Evolutionary conservation across 306 rosid genomes (phyloP).

Genomic region (Trifolium subterraneum): DNA sequence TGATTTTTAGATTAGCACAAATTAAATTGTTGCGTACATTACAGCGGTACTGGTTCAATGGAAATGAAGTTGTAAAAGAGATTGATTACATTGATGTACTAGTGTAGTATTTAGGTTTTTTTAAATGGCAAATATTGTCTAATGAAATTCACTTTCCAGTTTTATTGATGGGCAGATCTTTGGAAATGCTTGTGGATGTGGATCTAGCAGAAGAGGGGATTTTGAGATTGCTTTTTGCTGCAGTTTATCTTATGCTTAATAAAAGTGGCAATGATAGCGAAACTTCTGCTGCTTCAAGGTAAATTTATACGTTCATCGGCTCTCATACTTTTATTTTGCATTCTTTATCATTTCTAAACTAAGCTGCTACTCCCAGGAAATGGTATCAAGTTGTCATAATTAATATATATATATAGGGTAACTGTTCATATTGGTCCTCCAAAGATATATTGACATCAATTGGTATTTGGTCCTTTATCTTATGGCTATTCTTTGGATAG

Average conservation of each 20-base stretch:
- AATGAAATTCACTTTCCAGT: slow-evolving; percentile 61
- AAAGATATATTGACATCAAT: slow-evolving; percentile 20
- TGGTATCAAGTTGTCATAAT: slow-evolving; percentile 9
- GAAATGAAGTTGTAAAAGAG: slow-evolving; percentile 34
- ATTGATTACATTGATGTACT: slow-evolving; percentile 33
- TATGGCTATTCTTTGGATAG: slow-evolving; percentile 33
- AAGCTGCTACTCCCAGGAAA: slow-evolving; percentile 22
- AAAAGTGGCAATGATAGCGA: slow-evolving; percentile 81
- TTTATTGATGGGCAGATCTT: slow-evolving; percentile 76
- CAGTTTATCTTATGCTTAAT: slow-evolving; percentile 77
- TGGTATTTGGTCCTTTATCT: slow-evolving; percentile 20
- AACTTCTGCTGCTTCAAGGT: slow-evolving; percentile 93
- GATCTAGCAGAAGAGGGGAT: slow-evolving; percentile 89
- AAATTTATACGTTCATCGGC: slow-evolving; percentile 42
- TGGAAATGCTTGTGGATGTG: slow-evolving; percentile 92
- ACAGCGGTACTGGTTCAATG: slow-evolving; percentile 33
- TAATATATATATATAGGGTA: not conserved
- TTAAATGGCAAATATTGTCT: slow-evolving; percentile 49
- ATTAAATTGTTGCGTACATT: slow-evolving; percentile 20
- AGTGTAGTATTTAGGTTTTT: slow-evolving; percentile 35
- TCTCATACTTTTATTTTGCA: slow-evolving; percentile 22
- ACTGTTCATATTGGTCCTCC: slow-evolving; percentile 24
- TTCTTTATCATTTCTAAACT: slow-evolving; percentile 35
- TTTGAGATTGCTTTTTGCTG: slow-evolving; percentile 84
- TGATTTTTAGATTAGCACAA: slow-evolving; percentile 22